These are phyloP conservation scores for Tolypocladium ovalisporum DNA, from an alignment of 2,329 filamentous ascomycete genomes.

Conservation along the genomic window DNA sequence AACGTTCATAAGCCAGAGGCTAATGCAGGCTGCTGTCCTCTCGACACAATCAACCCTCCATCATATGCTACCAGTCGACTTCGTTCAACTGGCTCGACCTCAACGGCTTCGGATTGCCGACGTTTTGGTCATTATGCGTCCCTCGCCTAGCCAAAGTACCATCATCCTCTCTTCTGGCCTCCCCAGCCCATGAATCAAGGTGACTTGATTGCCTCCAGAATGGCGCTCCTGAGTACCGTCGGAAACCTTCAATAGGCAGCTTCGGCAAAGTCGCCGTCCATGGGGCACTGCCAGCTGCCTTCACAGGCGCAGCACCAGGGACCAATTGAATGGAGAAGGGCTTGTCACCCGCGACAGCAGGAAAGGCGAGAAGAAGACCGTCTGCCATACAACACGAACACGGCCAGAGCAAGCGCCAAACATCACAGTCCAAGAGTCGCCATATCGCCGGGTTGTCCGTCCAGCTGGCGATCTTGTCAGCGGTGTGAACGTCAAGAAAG, in stretches of 20 bases:
- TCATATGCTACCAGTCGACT: background rate
- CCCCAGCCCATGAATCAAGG: background rate
- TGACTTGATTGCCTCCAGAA: background rate
- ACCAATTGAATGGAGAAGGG: background rate
- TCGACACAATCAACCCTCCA: background rate
- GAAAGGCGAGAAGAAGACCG: background rate
- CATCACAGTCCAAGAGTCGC: background rate
- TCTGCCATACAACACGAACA: background rate
- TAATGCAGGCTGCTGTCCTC: background rate
- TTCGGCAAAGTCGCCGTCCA: background rate
- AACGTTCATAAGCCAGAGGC: background rate
- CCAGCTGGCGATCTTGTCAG: background rate
- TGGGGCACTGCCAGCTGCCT: background rate
- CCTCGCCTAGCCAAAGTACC: background rate
- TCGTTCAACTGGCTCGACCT: background rate
- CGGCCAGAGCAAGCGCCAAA: background rate
- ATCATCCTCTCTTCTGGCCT: background rate
- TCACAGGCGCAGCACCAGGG: background rate
- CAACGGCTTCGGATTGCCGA: background rate
- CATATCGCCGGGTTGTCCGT: background rate
- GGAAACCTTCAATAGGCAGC: background rate
- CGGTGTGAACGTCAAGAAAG: background rate
- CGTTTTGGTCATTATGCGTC: background rate
- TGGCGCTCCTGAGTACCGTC: background rate
- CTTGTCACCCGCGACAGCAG: background rate